These are phyloP conservation scores for Citrus sinensis DNA, from an alignment of 345 rosid genomes.

Conservation along the genomic window DVS_A1.0 CM039169.1:28056501-28057000, in stretches of 20 bases:
- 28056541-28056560: too few relatives aligned
- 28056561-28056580: too few relatives aligned
- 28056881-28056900: background rate
- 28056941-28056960: background rate
- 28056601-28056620: background rate
- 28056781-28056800: conserved; percentile 33
- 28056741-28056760: conserved; percentile 40
- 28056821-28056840: conserved; percentile 32
- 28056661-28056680: conserved; percentile 54
- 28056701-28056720: conserved; percentile 40
- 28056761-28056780: conserved; percentile 34
- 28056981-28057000: background rate
- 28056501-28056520: background rate
- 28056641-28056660: background rate
- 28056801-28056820: conserved; percentile 47
- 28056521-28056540: background rate
- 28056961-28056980: background rate
- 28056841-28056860: background rate
- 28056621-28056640: background rate
- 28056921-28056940: background rate
- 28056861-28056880: background rate
- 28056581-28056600: background rate
- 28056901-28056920: background rate
- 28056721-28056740: conserved; percentile 50
- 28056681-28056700: conserved; percentile 54